Conservation (phyloP, 257 asterid genomes). For the Fraxinus americana region DNA sequence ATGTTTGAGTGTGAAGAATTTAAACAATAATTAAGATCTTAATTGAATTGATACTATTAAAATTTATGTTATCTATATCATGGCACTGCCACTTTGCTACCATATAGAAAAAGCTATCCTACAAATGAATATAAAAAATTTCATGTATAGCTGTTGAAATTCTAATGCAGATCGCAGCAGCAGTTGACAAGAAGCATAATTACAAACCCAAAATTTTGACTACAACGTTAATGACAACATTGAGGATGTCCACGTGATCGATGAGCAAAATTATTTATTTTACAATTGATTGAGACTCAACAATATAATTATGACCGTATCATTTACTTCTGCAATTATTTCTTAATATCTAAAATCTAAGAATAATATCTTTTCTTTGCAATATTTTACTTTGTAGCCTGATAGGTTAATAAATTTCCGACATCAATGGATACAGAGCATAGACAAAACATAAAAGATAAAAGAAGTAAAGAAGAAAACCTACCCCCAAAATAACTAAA, state of each 20-base stretch:
- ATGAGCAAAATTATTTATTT: conserved; percentile 12
- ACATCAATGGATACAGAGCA: neutral
- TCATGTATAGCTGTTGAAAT: neutral
- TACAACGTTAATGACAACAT: neutral
- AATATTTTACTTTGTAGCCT: neutral
- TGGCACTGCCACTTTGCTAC: no score
- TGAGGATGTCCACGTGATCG: conserved; percentile 31
- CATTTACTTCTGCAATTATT: neutral
- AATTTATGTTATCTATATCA: no score
- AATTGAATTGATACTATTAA: no score
- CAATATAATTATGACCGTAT: neutral
- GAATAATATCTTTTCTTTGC: neutral
- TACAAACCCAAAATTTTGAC: conserved; percentile 11
- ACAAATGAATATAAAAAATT: neutral
- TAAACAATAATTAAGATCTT: no score
- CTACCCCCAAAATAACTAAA: neutral
- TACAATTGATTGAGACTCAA: neutral
- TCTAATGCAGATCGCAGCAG: neutral
- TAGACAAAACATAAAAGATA: neutral
- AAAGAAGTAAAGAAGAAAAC: neutral
- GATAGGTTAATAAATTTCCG: neutral
- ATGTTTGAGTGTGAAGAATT: no score
- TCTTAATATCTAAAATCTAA: neutral
- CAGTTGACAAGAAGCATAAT: conserved; percentile 5
- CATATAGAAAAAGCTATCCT: neutral